Conservation (phyloP, 169 alveolate genomes). For the Fabrea salina region DNA sequence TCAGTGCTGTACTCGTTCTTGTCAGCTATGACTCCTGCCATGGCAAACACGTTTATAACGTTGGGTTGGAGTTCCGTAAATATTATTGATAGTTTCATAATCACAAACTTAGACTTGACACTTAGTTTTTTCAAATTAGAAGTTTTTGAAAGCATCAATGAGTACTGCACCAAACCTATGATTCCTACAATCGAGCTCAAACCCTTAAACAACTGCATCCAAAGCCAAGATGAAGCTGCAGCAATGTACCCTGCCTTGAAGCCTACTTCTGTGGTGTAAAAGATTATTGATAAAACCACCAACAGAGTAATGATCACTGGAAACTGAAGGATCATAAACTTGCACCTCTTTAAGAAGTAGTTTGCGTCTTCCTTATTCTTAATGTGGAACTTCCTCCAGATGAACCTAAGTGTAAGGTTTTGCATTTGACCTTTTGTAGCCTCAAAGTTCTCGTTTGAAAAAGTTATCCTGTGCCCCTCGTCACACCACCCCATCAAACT, state of each 20-base stretch:
- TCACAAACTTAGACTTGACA: not conserved
- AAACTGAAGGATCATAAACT: no score
- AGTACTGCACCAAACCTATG: not conserved
- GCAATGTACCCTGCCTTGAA: not conserved
- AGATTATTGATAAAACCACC: not conserved
- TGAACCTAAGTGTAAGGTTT: not conserved
- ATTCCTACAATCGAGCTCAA: not conserved
- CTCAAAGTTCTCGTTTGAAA: not conserved
- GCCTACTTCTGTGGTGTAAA: not conserved
- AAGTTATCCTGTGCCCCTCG: not conserved
- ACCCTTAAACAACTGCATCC: not conserved
- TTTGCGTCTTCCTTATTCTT: no score
- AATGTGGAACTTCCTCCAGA: no score
- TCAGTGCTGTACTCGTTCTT: not conserved
- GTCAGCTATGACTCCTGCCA: not conserved
- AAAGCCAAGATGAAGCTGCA: not conserved
- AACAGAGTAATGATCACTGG: no score
- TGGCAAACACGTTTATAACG: not conserved
- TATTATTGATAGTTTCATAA: not conserved
- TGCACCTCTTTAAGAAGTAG: no score
- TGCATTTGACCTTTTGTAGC: not conserved
- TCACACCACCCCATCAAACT: not conserved
- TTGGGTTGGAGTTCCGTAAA: conserved; percentile 6
- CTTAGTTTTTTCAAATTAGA: not conserved
- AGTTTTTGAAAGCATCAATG: not conserved